Evolutionary conservation across 805 yeast genomes (phyloP).

Genomic region (Saccharomyces eubayanus): DNA sequence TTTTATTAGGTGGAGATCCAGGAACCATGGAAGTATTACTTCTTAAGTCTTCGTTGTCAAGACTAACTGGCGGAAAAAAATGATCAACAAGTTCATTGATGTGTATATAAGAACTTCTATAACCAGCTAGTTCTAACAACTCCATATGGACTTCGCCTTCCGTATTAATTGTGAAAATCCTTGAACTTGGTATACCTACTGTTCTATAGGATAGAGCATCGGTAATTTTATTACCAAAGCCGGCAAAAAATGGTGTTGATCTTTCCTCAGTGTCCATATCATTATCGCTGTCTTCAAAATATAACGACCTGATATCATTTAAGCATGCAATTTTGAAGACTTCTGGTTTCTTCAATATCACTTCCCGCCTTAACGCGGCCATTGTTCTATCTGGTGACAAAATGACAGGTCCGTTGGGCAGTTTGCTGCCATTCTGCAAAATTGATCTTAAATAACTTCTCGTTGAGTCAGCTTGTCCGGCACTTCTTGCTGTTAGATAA

Average conservation of each 20-base stretch:
- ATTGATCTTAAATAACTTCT: slow-evolving; percentile 73
- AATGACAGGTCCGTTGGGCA: slow-evolving; percentile 91
- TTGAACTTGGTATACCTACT: slow-evolving; percentile 87
- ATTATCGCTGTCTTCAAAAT: slow-evolving; percentile 25
- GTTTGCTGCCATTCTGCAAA: slow-evolving; percentile 59
- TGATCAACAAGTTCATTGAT: slow-evolving; percentile 94
- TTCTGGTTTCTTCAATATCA: slow-evolving; percentile 89
- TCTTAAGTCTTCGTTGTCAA: slow-evolving; percentile 26
- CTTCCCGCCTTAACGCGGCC: slow-evolving; percentile 89
- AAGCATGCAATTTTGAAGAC: slow-evolving; percentile 98
- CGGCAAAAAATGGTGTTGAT: slow-evolving; percentile 87
- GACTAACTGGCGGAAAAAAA: slow-evolving; percentile 79
- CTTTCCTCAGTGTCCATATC: slow-evolving; percentile 31
- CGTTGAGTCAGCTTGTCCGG: slow-evolving; percentile 90
- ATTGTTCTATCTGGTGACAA: slow-evolving; percentile 92
- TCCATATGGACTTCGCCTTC: slow-evolving; percentile 98
- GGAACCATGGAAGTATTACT: slow-evolving; percentile 26
- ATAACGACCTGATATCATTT: slow-evolving; percentile 71
- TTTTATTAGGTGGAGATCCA: slow-evolving; percentile 23
- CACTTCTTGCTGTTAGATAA: slow-evolving; percentile 90
- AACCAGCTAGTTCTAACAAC: slow-evolving; percentile 86
- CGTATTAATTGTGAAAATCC: slow-evolving; percentile 92
- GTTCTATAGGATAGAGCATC: slow-evolving; percentile 92
- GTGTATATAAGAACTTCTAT: slow-evolving; percentile 75
- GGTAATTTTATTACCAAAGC: slow-evolving; percentile 93